Conservation (phyloP, 1,284 basidiomycete genomes). For the Rhodotorula sp. region DNA sequence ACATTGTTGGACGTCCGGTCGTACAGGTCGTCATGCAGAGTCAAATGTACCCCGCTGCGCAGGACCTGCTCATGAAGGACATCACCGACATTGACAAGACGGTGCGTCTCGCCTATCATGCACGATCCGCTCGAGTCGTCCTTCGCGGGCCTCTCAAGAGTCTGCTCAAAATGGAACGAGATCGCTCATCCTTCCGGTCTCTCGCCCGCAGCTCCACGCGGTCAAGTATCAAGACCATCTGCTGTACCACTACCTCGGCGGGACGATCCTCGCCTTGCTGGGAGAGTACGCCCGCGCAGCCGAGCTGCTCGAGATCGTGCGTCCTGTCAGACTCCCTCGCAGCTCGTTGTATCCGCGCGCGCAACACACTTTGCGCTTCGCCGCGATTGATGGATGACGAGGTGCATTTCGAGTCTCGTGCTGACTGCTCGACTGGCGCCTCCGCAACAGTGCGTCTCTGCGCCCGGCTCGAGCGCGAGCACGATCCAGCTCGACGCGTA, state of each 20-base stretch:
- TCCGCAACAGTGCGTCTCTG: slow-evolving; percentile 58
- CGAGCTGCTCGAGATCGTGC: slow-evolving; percentile 70
- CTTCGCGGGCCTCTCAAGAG: neutral
- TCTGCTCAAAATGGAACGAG: neutral
- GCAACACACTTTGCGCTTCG: neutral
- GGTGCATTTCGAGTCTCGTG: neutral
- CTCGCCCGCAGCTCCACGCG: slow-evolving; percentile 22
- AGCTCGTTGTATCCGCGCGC: too few species aligned
- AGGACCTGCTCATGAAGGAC: slow-evolving; percentile 14
- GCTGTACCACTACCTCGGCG: slow-evolving; percentile 73
- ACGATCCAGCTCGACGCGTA: slow-evolving; percentile 79
- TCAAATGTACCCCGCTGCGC: slow-evolving; percentile 15
- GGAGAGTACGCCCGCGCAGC: slow-evolving; percentile 66
- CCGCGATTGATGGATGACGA: too few species aligned
- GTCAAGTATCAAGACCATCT: slow-evolving; percentile 72
- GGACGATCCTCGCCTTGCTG: slow-evolving; percentile 63
- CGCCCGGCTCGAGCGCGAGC: slow-evolving; percentile 65
- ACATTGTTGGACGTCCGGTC: neutral
- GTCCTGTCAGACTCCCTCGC: slow-evolving; percentile 5
- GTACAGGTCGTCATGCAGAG: slow-evolving; percentile 4
- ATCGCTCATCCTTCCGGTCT: neutral
- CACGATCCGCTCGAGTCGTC: neutral
- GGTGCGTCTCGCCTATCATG: slow-evolving; percentile 13
- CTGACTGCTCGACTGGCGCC: neutral
- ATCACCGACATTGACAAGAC: slow-evolving; percentile 39